These are phyloP conservation scores for Avena eriantha DNA, from an alignment of 176 grass and related monocot genomes.

Conservation along the genomic window DNA sequence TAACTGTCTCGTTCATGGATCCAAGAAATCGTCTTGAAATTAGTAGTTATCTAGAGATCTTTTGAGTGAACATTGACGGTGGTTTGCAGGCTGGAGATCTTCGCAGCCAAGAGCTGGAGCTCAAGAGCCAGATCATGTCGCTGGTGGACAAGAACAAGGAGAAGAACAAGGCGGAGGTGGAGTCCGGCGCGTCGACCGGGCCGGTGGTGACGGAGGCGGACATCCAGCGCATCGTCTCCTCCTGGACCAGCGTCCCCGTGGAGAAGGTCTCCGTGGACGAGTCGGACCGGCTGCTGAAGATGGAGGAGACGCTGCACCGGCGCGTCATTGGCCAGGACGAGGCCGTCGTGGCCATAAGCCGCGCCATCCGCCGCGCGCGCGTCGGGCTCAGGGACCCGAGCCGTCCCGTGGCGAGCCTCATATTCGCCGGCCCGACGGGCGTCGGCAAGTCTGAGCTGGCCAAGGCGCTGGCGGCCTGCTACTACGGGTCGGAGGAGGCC, in stretches of 20 bases:
- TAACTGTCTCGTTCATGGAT: not conserved
- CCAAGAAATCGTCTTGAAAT: not conserved
- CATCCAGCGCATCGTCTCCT: conserved; percentile 87
- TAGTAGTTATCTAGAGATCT: not conserved
- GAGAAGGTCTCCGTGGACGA: conserved; percentile 87
- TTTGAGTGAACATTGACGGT: not conserved
- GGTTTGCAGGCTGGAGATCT: conserved; percentile 68
- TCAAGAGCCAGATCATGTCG: conserved; percentile 74
- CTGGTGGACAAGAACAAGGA: conserved; percentile 87
- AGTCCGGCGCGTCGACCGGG: conserved; percentile 51
- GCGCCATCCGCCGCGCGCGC: conserved; percentile 78
- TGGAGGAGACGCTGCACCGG: conserved; percentile 85
- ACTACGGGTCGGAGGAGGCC: conserved; percentile 87
- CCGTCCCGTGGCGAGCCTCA: conserved; percentile 88
- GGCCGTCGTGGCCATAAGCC: conserved; percentile 83
- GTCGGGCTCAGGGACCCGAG: conserved; percentile 86
- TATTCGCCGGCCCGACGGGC: conserved; percentile 90
- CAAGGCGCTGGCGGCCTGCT: conserved; percentile 76
- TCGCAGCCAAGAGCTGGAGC: conserved; percentile 63
- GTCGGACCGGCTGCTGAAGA: conserved; percentile 79
- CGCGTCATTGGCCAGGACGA: conserved; percentile 94
- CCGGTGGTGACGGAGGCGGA: conserved; percentile 80
- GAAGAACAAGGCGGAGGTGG: conserved; percentile 75
- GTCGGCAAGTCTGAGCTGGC: conserved; percentile 94
- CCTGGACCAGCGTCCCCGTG: conserved; percentile 92